A percentile compares a stretch with the other conserved stretches of the same genome.
These are phyloP conservation scores for Gymnopus androsaceus DNA, from an alignment of 1,284 basidiomycete genomes.

Conservation along the genomic window DNA sequence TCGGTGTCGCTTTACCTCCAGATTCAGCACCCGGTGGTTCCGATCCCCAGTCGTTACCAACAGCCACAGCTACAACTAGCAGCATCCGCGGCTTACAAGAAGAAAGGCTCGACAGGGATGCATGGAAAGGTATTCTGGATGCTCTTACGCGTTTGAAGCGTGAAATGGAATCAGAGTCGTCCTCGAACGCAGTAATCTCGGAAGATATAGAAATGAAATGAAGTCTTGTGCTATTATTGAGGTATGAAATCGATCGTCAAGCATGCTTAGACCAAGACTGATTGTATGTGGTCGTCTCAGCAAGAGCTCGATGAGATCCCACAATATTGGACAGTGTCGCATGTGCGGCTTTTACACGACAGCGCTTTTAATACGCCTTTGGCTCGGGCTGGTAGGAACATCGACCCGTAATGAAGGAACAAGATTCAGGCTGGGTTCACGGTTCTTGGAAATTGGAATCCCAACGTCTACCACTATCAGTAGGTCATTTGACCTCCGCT, in stretches of 20 bases:
- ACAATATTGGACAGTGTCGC: too few species aligned
- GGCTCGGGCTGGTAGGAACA: too few species aligned
- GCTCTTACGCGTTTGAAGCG: conserved; percentile 65
- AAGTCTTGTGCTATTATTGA: neutral
- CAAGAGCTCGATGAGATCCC: too few species aligned
- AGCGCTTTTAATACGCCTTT: too few species aligned
- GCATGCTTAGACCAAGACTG: neutral
- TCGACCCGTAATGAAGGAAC: too few species aligned
- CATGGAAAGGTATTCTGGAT: conserved; percentile 72
- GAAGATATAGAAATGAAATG: conserved; percentile 5
- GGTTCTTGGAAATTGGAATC: too few species aligned
- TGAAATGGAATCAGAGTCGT: conserved; percentile 40
- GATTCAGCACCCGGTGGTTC: conserved; percentile 30
- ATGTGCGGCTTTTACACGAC: too few species aligned
- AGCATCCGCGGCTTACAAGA: conserved; percentile 80
- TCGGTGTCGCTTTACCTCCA: conserved; percentile 72
- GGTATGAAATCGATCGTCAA: neutral
- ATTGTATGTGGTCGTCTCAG: too few species aligned
- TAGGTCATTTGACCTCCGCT: too few species aligned
- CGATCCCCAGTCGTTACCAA: neutral
- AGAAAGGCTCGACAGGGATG: conserved; percentile 70
- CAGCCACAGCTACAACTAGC: conserved; percentile 39
- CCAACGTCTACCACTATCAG: too few species aligned
- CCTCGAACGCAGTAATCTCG: neutral
- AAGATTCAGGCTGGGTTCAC: too few species aligned